Conservation (phyloP, 139 green algal genomes). For the Klebsormidium nitens region DNA sequence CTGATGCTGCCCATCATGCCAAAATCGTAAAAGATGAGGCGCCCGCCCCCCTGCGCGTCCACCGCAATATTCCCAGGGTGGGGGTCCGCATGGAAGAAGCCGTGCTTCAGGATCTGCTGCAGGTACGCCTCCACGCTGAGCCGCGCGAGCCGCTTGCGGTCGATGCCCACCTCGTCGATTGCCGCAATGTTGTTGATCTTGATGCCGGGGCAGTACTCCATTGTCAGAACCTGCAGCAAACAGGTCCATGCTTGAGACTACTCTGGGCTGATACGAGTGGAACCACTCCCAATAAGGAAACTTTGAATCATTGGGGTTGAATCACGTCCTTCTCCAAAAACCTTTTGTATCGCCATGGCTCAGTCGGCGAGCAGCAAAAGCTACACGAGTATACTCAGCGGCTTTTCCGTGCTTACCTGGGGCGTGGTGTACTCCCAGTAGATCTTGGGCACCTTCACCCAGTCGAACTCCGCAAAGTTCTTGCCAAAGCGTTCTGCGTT, state of each 20-base stretch:
- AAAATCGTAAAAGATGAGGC: conserved; percentile 96
- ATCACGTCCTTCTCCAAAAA: too few relatives aligned
- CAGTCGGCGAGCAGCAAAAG: too few relatives aligned
- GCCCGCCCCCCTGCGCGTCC: conserved; percentile 62
- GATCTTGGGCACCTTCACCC: conserved; percentile 90
- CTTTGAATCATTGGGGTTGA: too few relatives aligned
- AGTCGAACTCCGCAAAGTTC: conserved; percentile 70
- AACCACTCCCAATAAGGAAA: too few relatives aligned
- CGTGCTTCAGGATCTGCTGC: conserved; percentile 81
- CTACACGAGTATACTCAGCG: too few relatives aligned
- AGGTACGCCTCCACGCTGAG: conserved; percentile 91
- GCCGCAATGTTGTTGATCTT: conserved; percentile 88
- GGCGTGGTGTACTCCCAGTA: conserved; percentile 76
- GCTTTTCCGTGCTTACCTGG: conserved; percentile 21
- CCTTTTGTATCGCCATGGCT: too few relatives aligned
- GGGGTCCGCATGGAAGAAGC: conserved; percentile 93
- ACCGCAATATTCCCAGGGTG: conserved; percentile 96
- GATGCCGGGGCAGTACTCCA: conserved; percentile 88
- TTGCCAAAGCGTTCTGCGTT: conserved; percentile 84
- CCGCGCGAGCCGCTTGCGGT: conserved; percentile 57
- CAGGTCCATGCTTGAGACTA: conserved; percentile 6
- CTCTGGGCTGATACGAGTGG: too few relatives aligned
- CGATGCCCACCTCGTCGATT: conserved; percentile 78
- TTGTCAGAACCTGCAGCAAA: conserved; percentile 55
- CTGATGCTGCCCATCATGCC: conserved; percentile 74